Evolutionary conservation across 2,329 filamentous ascomycete species (phyloP), one percentile per base, ranked within the genome.

Genomic region (Calonectria pseudoreteaudii): DNA sequence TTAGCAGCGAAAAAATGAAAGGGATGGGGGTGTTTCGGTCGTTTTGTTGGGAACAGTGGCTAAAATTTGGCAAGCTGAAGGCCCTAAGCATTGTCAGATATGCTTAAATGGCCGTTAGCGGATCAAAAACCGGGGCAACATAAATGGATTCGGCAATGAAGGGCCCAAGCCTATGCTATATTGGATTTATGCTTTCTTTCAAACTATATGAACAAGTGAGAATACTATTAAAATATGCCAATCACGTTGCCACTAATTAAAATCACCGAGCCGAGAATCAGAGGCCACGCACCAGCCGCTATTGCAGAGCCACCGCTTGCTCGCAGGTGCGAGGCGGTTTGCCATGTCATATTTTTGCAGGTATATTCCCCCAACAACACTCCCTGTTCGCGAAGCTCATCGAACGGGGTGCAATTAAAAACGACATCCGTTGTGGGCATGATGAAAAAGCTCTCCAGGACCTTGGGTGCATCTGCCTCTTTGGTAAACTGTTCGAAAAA

Each of bases 361-460:
- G n/a, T 38, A n/a, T 74, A 76, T 2, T 64, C 20, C 13, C 65
- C 8, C 2, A 67, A 53, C 3, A 76, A 14, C 5, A 72, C 62
- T 4, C 56, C 66, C 13, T 44, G 41, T 4, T 73, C 50, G 4
- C 10, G 20, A 8, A 76, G 49, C 44, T 68, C 49, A 3, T 73
- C 67, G 26, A 76, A 76, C 0, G 72, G 74, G 16, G 72, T 66
- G 14, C 72, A 76, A 13, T 75, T 47, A 16, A 76, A 56, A n/a
- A 44, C n/a, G 0, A 36, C 28, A 23, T 52, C 56, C 4, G 26
- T 31, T n/a, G n/a, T 18, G 2, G 52, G 66, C 16, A 11, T 10
- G 14, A 76, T 26, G 4, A 3, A 8, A 41, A 76, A 76, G 23
- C 3, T 14, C 14, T 68, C 9, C 10, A 62, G 5, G 9, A 76